Evolutionary conservation across 2,329 filamentous ascomycete genomes (phyloP), one percentile per base, ranked within the genome.

Genomic region (Leptoxyphium fumago): DNA sequence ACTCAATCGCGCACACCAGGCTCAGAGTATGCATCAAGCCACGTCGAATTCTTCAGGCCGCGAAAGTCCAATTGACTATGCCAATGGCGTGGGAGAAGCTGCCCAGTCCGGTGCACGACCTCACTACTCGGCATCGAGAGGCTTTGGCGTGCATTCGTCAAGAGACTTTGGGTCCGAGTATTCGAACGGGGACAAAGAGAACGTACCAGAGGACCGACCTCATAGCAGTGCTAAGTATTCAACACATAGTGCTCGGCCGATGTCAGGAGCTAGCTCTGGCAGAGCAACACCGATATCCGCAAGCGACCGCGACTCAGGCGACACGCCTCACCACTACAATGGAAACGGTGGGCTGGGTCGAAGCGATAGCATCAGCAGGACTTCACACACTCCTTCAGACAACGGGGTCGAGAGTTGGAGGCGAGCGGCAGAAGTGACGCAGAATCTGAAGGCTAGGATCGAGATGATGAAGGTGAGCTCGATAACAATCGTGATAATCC

Each of bases 371-470:
- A 5, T 36, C 32, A 9, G 32, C 32, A 36, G 32, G 15, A 15
- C 13, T 15, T 36, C 32, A 4, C 32, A 36, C 13, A 13, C 32
- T 15, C 21, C 21, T 26, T 13, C 32, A 36, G 32, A 36, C 11
- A 75, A 79, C 40, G 78, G 78, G 1, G 78, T 80, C 14, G 91
- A 98, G 67, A 96, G 88, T 61, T 98, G 91, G 91, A 93, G 88
- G 68, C 74, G 91, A 53, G 91, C 91, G 14, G 91, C 91, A 2
- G 91, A 98, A 68, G 91, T 98, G 46, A 98, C 91, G 44, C 95
- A 88, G 64, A 91, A 95, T 62, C 65, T 98, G 57, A 98, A 96
- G 70, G 87, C 89, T 43, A 78, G 91, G 61, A 98, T 98, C 63
- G 91, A 96, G 70, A 84, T 91, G 71, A 98, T 98, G 91, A 98